Base-by-base conservation (phyloP, 1,284 basidiomycete genomes). In the Naganishia cerealis region DNA sequence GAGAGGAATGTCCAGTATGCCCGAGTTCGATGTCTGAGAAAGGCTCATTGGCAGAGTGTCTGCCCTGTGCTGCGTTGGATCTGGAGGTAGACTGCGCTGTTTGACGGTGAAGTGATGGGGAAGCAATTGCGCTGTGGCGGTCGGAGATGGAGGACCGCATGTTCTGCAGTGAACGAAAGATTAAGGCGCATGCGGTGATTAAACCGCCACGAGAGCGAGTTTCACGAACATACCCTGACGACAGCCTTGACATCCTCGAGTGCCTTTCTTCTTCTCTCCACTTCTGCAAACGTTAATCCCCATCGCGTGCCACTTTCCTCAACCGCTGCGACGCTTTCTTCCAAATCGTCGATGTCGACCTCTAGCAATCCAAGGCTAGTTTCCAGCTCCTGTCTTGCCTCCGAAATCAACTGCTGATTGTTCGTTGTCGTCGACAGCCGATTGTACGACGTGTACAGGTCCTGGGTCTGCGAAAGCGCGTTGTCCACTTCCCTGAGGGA, bases 301-400 rank as follows among this genome's bases (percentile, higher is more conserved):
- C 94, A 94, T 77, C 89, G 83, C n/a, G 89, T 86, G 6, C 91
- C 88, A 46, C 89, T 90, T 0, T 87, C 88, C 26, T 87, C 86
- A 72, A 94, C 91, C 5, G 90, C 90, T 85, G 86, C 87, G 36
- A 95, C 91, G 73, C 90, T 92, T 75, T 92, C 91, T 65, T 94
- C 92, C 24, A 95, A 80, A 75, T 92, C 92, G 70, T 92, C 90
- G 36, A 94, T 77, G 80, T 95, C 92, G 0, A 89, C 87, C 75
- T 92, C 90, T 39, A 95, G 81, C 0, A 88, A 81, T 1, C 86
- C 84, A 10, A 95, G 84, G 1, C 89, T 89, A 0, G 87, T 87
- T 77, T 87, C 87, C 59, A 94, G 81, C 87, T 94, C 79, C 8
- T 77, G 73, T 18, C 69, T 70, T 9, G 75, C 75, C 54, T 77